A percentile compares a stretch with the other conserved stretches of the same genome.
Evolutionary conservation across 2,329 filamentous ascomycete species (phyloP).

Genomic region (Diaporthe citrichinensis): DNA sequence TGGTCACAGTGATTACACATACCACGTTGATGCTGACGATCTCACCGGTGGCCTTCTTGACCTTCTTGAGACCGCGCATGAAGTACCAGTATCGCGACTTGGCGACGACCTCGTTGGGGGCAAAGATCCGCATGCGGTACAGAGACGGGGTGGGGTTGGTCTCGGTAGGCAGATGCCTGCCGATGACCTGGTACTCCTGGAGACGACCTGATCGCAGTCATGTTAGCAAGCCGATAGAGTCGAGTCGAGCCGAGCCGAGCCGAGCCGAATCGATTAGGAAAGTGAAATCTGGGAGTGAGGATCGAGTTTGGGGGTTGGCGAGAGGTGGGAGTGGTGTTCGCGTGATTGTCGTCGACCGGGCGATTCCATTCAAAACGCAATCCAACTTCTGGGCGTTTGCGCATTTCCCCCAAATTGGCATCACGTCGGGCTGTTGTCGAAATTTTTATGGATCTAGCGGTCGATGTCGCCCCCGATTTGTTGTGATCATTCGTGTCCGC

Average conservation of each 20-base stretch:
- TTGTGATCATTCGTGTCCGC: background rate
- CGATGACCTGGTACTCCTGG: conserved; percentile 99
- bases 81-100: conserved; percentile 99
- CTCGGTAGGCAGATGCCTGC: conserved; percentile 98
- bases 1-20: conserved; percentile 57
- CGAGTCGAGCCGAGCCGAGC: background rate
- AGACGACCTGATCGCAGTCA: conserved; percentile 83
- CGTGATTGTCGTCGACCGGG: background rate
- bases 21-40: conserved; percentile 98
- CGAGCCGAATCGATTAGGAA: background rate
- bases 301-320: background rate
- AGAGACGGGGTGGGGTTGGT: conserved; percentile 97
- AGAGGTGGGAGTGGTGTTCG: background rate
- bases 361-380: background rate
- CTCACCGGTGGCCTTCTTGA: conserved; percentile 99
- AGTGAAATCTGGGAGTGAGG: conserved; percentile 48
- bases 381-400: background rate
- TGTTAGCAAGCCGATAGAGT: conserved; percentile 33
- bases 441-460: background rate
- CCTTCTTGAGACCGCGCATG: conserved; percentile 98
- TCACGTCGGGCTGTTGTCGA: background rate
- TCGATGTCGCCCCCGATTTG: background rate
- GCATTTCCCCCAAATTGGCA: background rate
- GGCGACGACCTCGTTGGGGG: conserved; percentile 96
- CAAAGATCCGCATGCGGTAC: conserved; percentile 99